Evolutionary conservation across 768 basidiomycete species (phyloP).

Genomic region (Collybia mongolica): DNA sequence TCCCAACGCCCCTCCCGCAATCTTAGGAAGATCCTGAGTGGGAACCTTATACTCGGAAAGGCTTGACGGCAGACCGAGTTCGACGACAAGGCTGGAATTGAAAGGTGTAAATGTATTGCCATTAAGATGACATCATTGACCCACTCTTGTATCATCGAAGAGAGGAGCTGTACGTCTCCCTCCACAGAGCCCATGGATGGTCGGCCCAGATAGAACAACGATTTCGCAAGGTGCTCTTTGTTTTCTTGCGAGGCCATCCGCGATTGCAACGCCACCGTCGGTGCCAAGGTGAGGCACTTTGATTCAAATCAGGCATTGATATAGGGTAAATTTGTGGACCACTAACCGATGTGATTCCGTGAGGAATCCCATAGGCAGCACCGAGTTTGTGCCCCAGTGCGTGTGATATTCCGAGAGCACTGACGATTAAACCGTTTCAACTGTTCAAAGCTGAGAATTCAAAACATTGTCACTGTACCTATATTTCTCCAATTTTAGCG

Average conservation of each 20-base stretch:
- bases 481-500: slow-evolving; percentile 54
- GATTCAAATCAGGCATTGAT: background rate
- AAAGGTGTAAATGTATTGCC: background rate
- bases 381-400: slow-evolving; percentile 73
- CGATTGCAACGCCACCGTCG: slow-evolving; percentile 60
- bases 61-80: slow-evolving; percentile 57
- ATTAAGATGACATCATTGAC: slow-evolving; percentile 13
- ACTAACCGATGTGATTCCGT: slow-evolving; percentile 81
- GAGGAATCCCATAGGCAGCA: slow-evolving; percentile 71
- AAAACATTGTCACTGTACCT: slow-evolving; percentile 31
- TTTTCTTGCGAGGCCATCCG: slow-evolving; percentile 57
- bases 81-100: slow-evolving; percentile 49
- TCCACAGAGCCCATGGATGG: slow-evolving; percentile 64
- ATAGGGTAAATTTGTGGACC: slow-evolving; percentile 1
- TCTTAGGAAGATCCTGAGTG: slow-evolving; percentile 44
- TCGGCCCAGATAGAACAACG: slow-evolving; percentile 57
- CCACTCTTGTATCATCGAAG: slow-evolving; percentile 54
- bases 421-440: slow-evolving; percentile 19
- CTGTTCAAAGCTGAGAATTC: background rate
- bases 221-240: slow-evolving; percentile 56
- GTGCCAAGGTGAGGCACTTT: slow-evolving; percentile 71
- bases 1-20: slow-evolving; percentile 51
- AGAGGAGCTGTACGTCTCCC: slow-evolving; percentile 57
- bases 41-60: slow-evolving; percentile 68
- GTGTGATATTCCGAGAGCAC: slow-evolving; percentile 74